A percentile compares a stretch with the other conserved stretches of the same genome.
Conservation (phyloP, 1,284 basidiomycete species). For the Paramarasmius palmivorus region DNA sequence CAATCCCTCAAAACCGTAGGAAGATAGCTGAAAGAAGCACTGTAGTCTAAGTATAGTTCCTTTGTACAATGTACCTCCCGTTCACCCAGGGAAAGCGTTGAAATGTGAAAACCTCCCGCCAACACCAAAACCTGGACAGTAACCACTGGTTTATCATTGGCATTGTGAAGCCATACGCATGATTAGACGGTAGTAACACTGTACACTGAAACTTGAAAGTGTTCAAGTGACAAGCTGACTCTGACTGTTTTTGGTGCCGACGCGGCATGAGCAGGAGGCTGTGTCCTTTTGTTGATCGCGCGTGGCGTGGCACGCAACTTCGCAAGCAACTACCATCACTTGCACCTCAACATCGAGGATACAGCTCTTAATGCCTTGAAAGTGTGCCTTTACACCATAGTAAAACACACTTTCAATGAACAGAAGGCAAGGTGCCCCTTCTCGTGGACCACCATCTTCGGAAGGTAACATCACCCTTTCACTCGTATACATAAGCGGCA, state of each 20-base stretch:
- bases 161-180: no score
- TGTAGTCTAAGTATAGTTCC: no score
- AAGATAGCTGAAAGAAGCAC: background rate
- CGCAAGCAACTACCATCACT: no score
- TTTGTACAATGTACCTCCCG: no score
- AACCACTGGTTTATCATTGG: no score
- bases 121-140: background rate
- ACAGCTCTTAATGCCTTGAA: slow-evolving; percentile 9
- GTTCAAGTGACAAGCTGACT: no score
- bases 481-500: background rate
- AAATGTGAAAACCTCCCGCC: no score
- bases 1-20: background rate
- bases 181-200: background rate
- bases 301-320: background rate
- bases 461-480: slow-evolving; percentile 46
- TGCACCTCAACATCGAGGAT: background rate
- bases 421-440: slow-evolving; percentile 49
- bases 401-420: slow-evolving; percentile 41
- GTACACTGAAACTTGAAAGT: background rate
- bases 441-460: slow-evolving; percentile 52
- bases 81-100: no score
- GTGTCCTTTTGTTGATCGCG: background rate
- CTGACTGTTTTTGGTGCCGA: background rate
- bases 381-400: slow-evolving; percentile 9
- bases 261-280: background rate